Evolutionary conservation across 768 basidiomycete species (phyloP), one percentile per base, ranked within the genome.

Genomic region (Rhodotorula kratochvilovae): DNA sequence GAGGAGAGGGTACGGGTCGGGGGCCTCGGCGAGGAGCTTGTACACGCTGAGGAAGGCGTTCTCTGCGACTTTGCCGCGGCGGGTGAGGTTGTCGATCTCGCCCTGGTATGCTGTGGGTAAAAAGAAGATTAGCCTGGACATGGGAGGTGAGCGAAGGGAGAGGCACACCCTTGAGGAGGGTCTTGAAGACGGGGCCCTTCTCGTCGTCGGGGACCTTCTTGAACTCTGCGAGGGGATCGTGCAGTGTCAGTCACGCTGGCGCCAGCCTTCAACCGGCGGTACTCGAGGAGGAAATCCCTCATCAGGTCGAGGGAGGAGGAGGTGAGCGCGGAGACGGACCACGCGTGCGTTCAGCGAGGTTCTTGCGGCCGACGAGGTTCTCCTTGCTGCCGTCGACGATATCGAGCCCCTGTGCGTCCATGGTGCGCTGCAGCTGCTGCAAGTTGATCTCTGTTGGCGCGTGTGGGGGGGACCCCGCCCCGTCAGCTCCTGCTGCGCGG

Each of bases 381-480:
- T 98, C 95, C 83, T 97, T 99, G 84, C 97, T 94, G 82, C 94
- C 94, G 84, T 98, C 93, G 31, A 99, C 94, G 23, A 99, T 85
- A 81, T 98, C 94, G 45, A 97, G 85, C 2, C 78, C 94, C 71
- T 97, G 95, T 12, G 85, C 83, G 81, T 98, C 94, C 60, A 99
- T 86, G 8, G 88, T 89, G 83, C 92, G 94, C 82, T 98, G 95
- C 36, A 98, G 84, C 73, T 96, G 92, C 29, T 87, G 82, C 61
- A 99, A 85, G 80, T 90, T 89, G 77, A 99, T 90, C 73, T 88
- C 92, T 96, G 75, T 43, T 7, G 33, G 29, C 25, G 63, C 43
- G 43, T 31, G 31, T 13, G 27, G 50, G 31, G 53, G 61, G 8
- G 39, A 6, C 8, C 39, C 6, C 39, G 8, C 8, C 13, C 39